Evolutionary conservation across 2,329 filamentous ascomycete species (phyloP), one percentile per base, ranked within the genome.

Genomic region (Dendrostoma leiphaemia): DNA sequence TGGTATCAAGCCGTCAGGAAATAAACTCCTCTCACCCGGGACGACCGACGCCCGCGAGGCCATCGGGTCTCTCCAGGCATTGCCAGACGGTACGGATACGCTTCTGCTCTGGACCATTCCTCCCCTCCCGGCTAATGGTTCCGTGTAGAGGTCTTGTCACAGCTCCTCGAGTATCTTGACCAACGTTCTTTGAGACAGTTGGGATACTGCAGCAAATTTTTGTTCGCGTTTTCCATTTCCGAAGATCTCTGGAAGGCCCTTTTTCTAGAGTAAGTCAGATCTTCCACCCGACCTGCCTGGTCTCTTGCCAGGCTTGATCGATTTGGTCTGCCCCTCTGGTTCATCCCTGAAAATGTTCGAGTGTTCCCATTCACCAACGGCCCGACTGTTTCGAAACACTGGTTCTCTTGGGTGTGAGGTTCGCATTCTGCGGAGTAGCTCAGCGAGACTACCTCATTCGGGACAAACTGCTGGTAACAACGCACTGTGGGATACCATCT

Each of bases 201-300:
- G 38, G 90, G 91, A 8, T 81, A 82, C 52, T 89, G 91, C 6
- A 96, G 92, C 76, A 90, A 85, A 68, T 91, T 90, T 50, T 73
- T 97, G 15, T 93, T 91, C 76, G 92, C 91, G 1, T 95, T 93
- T 67, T 89, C 87, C 51, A 79, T 86, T 47, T 84, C 84, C 45
- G 93, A 97, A 60, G 93, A 97, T 64, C 69, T 97, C 32, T 97
- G 93, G 93, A 92, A 94, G 70, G 71, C 85, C 17, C 71, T 96
- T 19, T 95, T 93, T 64, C 79, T 96, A 60, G 82, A 84, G 91
- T 96, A 85, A 83, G 90, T 85, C 55, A 54, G 46, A 44, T 48
- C 54, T 34, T 21, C 15, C 17, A 41, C 37, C n/a, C 15, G 48
- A 10, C 48, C 48, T 26, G 48, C 23, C 5, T 26, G 32, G 23